Conservation (phyloP, 768 basidiomycete species). For the Inosperma sp. region DNA sequence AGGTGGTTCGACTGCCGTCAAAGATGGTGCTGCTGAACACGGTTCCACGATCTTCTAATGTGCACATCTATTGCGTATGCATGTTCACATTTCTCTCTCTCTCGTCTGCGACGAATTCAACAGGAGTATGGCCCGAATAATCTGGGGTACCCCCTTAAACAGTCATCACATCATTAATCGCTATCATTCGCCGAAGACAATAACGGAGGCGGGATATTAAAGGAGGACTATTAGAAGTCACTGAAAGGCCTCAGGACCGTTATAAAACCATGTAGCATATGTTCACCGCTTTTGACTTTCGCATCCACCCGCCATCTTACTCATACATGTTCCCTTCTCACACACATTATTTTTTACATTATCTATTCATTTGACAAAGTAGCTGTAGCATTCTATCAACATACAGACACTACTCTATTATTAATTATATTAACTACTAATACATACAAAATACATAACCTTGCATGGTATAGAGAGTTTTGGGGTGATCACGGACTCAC, state of each 20-base stretch:
- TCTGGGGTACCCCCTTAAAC: too few relatives aligned
- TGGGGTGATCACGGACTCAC: too few relatives aligned
- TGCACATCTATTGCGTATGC: neutral
- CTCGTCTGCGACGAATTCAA: neutral
- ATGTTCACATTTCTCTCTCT: neutral
- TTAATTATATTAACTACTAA: too few relatives aligned
- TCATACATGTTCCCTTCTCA: neutral
- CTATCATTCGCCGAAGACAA: too few relatives aligned
- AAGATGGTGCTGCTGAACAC: slow-evolving; percentile 44
- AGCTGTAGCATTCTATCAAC: too few relatives aligned
- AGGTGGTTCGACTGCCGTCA: slow-evolving; percentile 38
- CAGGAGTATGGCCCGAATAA: too few relatives aligned
- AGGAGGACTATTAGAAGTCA: neutral
- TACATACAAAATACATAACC: too few relatives aligned
- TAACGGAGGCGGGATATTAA: neutral
- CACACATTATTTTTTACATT: neutral
- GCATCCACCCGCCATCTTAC: neutral
- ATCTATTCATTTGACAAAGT: neutral
- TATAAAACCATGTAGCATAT: slow-evolving; percentile 6
- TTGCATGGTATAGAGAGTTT: too few relatives aligned
- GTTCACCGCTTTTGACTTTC: neutral
- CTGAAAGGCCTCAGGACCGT: neutral
- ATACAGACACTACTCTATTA: too few relatives aligned
- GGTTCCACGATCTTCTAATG: slow-evolving; percentile 62
- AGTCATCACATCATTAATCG: too few relatives aligned